Base-by-base conservation (phyloP, 23 red algal species). In the Gracilaria caudata region DNA sequence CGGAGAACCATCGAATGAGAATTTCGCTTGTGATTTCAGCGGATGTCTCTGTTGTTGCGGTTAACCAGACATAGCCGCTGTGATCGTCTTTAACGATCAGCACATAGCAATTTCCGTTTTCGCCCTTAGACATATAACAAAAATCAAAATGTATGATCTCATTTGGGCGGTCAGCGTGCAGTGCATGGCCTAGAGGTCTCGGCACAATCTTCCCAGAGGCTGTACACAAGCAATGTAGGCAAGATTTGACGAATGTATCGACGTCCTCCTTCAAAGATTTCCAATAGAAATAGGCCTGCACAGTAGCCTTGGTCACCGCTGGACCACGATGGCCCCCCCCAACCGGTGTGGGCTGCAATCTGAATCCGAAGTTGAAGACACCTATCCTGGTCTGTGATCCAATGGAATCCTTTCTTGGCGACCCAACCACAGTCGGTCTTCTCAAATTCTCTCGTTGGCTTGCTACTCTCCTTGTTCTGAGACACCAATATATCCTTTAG, bases 71-170 rank as follows among this genome's bases (percentile, higher is more conserved):
- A 26, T 73, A 86, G 11, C 60, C 58, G 33, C 59, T 66, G 9
- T 68, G 51, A 16, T 86, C 63, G 14, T 86, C 81, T n/a, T 86
- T 72, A 28, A 86, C 2, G 14, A 73, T 34, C 0, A 86, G 39
- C 0, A 53, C 57, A 17, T 86, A 73, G 24, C 37, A 34, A 24
- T 71, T 23, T 14, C 68, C 43, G 41, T 73, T 34, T 32, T 86
- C 51, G 17, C 81, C 33, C 14, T 86, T 43, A 4, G 37, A 58
- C 21, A 70, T 58, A 2, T 71, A 86, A 58, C 36, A 46, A 34
- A 60, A 86, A 56, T 86, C 57, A 4, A 86, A 86, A 61, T 86
- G 58, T 19, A 86, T 23, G 11, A 86, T 30, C 34, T 73, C 43
- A 40, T 86, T 64, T 35, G 73, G 73, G 3, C 32, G 43, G 24